Evolutionary conservation across 495 filamentous ascomycete species (phyloP), one percentile per base, ranked within the genome.

Genomic region (Penicillium verhagenii): DNA sequence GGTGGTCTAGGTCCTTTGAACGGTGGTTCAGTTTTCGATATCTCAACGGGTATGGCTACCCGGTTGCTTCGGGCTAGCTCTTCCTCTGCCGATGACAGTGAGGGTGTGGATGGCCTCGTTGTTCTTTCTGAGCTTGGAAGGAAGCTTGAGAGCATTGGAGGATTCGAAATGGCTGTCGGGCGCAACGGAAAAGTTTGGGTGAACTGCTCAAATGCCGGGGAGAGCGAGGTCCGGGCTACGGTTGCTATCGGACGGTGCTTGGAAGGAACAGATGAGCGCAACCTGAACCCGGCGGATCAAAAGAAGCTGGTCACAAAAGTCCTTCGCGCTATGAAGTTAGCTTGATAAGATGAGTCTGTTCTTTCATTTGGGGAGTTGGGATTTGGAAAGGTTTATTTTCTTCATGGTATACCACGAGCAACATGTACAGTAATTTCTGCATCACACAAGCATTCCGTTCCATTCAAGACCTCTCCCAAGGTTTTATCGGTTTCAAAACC

Each of bases 181-280:
- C 85, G 92, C 67, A 98, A 98, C 69, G 94, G 94, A 19, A 88
- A 82, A 74, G 81, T 97, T 31, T 97, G 94, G 94, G 86, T 97
- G 16, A 83, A 90, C 59, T 81, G 77, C 54, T 72, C 75, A 2
- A 83, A 86, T 45, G 87, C 84, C 13, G 86, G 78, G 43, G 72
- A 76, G n/a, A 55, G 51, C 51, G 68, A 72, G 10, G 69, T 87
- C 23, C 80, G 75, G 68, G 82, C 76, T 55, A 91, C 89, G 8
- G 64, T 97, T 46, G 77, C 83, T 6, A 86, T 97, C 51, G 93
- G 92, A n/a, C 81, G 84, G 58, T 91, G 90, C 53, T 71, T 97
- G 49, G 79, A 79, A 64, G 82, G 86, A 66, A 89, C 88, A 6
- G 94, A 96, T 67, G 77, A 84, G 57, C 73, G 81, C 25, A 78